Evolutionary conservation across 306 rosid species (phyloP), one percentile per base, ranked within the genome.

Genomic region (Dalbergia cochinchinensis): DNA sequence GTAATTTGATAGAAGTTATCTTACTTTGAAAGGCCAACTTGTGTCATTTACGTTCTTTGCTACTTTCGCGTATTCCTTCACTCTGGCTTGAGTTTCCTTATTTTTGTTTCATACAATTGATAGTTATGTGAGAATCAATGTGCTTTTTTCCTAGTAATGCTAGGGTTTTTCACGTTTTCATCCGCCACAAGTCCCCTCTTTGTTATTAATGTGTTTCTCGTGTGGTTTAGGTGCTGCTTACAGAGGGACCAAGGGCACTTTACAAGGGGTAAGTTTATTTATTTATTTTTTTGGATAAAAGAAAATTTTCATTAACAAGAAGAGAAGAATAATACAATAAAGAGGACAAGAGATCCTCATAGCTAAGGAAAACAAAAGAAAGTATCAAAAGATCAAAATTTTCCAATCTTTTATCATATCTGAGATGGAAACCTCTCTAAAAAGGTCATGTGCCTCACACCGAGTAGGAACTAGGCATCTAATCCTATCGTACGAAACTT

Each of bases 231-330:
- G 97, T 93, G 60, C 74, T 87, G 80, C 85, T 63, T 73, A 84
- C 90, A 9, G 98, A 95, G 90, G 99, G 99, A 61, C 94, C 98
- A 39, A 85, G 67, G 77, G 97, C 93, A 57, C 97, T 96, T 72
- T 96, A 96, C 90, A 93, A 96, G 82, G 99, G 97, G 98, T 95
- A 79, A 89, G 31, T 26, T 26, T 26, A 26, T 26, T 26, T 26
- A 26, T 26, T 26, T 26, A 26, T 26, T 20, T 20, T 20, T 26
- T 26, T 26, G 31, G 31, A 26, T 26, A 26, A 2, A 26, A 26
- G 31, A 26, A 26, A 26, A 26, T 26, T 26, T 26, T 26, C 31
- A 26, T 26, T 26, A 26, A 26, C 31, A 2, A 26, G 26, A 22
- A 22, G 31, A 26, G 31, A 26, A 26, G 31, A 26, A 26, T 26